A percentile compares a stretch with the other conserved stretches of the same genome.
Conservation (phyloP, 2,329 filamentous ascomycete species). For the Orbilia blumenaviensis region DNA sequence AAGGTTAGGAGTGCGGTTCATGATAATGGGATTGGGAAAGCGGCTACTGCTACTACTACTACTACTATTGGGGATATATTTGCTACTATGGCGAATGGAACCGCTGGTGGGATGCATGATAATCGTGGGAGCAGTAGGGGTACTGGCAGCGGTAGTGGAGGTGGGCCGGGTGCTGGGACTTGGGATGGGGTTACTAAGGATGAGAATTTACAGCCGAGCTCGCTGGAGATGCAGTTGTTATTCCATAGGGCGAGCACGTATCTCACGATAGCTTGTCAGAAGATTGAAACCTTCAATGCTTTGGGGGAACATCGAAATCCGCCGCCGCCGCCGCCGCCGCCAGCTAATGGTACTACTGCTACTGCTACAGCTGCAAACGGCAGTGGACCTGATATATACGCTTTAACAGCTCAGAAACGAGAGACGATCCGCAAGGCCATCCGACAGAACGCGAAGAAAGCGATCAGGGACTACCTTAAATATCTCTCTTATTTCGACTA, state of each 20-base stretch:
- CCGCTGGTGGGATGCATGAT: constrained; percentile 17
- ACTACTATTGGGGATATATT: constrained; percentile 60
- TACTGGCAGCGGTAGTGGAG: constrained; percentile 58
- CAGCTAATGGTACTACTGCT: constrained; percentile 38
- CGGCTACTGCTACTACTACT: too few species aligned
- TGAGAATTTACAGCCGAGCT: constrained; percentile 75
- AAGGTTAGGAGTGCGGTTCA: constrained; percentile 66
- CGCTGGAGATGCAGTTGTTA: constrained; percentile 76
- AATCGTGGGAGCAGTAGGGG: constrained; percentile 55
- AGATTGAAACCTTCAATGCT: constrained; percentile 49
- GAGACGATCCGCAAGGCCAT: constrained; percentile 74
- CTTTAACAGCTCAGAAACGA: constrained; percentile 59
- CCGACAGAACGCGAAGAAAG: constrained; percentile 77
- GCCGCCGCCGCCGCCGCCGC: too few species aligned
- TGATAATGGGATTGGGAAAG: constrained; percentile 64
- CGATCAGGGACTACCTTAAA: constrained; percentile 76
- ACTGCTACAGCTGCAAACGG: constrained; percentile 6
- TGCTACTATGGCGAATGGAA: constrained; percentile 24
- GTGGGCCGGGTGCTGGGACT: constrained; percentile 39
- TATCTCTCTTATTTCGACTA: constrained; percentile 81
- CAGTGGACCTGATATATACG: constrained; percentile 13
- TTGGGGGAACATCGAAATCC: constrained; percentile 59
- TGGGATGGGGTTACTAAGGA: constrained; percentile 60
- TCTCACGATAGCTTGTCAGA: constrained; percentile 71
- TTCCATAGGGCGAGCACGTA: constrained; percentile 80